Conservation (phyloP, 2,329 filamentous ascomycete genomes). For the Magnaporthales sp. region DNA sequence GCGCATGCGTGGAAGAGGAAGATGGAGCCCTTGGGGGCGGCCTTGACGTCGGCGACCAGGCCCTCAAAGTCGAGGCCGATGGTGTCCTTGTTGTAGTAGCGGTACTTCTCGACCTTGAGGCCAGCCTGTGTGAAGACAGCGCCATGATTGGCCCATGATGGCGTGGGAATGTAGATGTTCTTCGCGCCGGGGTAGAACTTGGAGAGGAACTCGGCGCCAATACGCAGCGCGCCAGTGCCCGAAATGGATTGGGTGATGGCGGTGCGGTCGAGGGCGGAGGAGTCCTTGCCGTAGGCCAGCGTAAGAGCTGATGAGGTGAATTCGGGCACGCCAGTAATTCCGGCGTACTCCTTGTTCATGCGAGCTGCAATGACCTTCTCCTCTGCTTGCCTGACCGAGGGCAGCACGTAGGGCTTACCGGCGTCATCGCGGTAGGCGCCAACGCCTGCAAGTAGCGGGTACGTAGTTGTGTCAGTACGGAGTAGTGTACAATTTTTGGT, state of each 20-base stretch:
- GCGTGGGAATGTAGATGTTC: constrained; percentile 92
- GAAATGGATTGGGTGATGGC: constrained; percentile 98
- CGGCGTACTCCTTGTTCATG: constrained; percentile 95
- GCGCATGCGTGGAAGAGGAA: constrained; percentile 60
- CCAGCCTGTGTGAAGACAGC: constrained; percentile 93
- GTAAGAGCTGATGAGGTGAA: constrained; percentile 89
- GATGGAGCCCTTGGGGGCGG: constrained; percentile 75
- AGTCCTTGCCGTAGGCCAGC: constrained; percentile 82
- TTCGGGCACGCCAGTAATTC: constrained; percentile 89
- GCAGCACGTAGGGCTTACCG: constrained; percentile 96
- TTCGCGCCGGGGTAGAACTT: constrained; percentile 87
- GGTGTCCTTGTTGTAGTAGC: constrained; percentile 98
- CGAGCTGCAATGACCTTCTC: constrained; percentile 69
- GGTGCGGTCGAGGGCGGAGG: constrained; percentile 66
- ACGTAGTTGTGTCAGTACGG: background rate
- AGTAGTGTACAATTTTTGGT: constrained; percentile 3
- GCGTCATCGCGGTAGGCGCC: constrained; percentile 97
- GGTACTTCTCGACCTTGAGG: constrained; percentile 86
- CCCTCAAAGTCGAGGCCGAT: constrained; percentile 97
- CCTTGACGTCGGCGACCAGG: constrained; percentile 82
- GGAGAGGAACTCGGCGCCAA: constrained; percentile 81
- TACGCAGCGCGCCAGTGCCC: constrained; percentile 89
- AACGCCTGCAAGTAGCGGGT: constrained; percentile 53
- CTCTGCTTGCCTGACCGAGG: constrained; percentile 85
- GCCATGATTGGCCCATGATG: constrained; percentile 97